Evolutionary conservation across 495 filamentous ascomycete genomes (phyloP).

Genomic region (Aspergillus homomorphus): DNA sequence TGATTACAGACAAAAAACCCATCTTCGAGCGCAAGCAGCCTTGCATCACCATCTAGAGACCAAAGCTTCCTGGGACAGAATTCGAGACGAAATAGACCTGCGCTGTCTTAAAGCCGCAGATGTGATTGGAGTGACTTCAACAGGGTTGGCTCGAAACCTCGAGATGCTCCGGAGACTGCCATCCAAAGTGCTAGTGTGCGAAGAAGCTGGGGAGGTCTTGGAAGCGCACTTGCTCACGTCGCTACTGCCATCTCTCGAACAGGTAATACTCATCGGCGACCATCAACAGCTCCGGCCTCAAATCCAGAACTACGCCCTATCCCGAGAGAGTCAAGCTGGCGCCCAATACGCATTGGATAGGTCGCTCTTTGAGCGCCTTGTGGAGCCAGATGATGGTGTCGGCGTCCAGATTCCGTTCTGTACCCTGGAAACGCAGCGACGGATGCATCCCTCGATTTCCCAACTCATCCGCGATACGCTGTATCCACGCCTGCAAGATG

Average conservation of each 20-base stretch:
- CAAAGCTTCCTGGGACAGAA: constrained; percentile 32
- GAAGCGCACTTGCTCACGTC: constrained; percentile 68
- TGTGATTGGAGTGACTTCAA: constrained; percentile 74
- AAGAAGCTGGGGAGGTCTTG: constrained; percentile 77
- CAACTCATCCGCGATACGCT: constrained; percentile 55
- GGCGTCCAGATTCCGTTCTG: constrained; percentile 48
- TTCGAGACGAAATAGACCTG: constrained; percentile 35
- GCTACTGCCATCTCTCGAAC: constrained; percentile 66
- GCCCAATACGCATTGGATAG: constrained; percentile 59
- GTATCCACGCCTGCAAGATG: constrained; percentile 65
- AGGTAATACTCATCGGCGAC: constrained; percentile 74
- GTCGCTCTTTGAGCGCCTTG: constrained; percentile 68
- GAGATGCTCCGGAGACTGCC: constrained; percentile 56
- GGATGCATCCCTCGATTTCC: constrained; percentile 75
- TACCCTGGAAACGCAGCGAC: constrained; percentile 62
- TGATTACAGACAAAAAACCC: constrained; percentile 29
- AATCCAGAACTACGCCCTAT: constrained; percentile 62
- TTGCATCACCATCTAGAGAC: constrained; percentile 29
- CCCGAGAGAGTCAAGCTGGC: constrained; percentile 54
- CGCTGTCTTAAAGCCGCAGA: constrained; percentile 39
- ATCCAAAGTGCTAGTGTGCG: constrained; percentile 68
- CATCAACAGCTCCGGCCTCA: constrained; percentile 71
- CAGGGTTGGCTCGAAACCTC: constrained; percentile 66
- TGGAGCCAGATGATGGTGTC: constrained; percentile 28
- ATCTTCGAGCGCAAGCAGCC: constrained; percentile 31